A percentile compares a stretch with the other conserved stretches of the same genome.
These are phyloP conservation scores for Haematococcus sp. DNA, from an alignment of 139 green algal species.

Conservation along the genomic window DNA sequence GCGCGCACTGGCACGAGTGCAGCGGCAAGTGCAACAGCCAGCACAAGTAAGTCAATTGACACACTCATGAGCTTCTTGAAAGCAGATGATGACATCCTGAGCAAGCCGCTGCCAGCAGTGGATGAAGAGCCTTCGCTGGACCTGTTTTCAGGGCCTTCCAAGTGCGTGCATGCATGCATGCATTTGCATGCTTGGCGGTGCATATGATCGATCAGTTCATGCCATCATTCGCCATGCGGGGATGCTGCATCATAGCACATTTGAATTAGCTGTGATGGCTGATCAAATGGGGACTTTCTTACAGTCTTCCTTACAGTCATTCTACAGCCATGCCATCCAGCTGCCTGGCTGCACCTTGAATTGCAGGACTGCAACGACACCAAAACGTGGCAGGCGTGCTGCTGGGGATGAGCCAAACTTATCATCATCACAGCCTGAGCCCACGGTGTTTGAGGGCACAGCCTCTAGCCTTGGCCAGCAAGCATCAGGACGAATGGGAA, in stretches of 20 bases:
- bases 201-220: too few species aligned
- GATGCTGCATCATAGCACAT: too few species aligned
- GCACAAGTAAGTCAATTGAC: conserved; percentile 9
- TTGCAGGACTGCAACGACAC: neutral
- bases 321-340: too few species aligned
- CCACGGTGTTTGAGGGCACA: too few species aligned
- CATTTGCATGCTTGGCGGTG: neutral
- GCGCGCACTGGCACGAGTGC: neutral
- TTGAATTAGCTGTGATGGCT: too few species aligned
- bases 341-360: neutral
- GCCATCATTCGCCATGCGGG: too few species aligned
- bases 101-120: neutral
- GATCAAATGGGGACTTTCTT: too few species aligned
- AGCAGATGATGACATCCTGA: conserved; percentile 6
- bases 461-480: too few species aligned
- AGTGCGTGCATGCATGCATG: neutral
- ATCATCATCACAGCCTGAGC: too few species aligned
- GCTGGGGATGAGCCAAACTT: neutral
- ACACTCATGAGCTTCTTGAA: conserved; percentile 9
- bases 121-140: conserved; percentile 4
- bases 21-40: neutral
- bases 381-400: conserved; percentile 2
- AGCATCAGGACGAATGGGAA: too few species aligned
- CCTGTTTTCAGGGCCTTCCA: neutral
- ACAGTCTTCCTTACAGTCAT: too few species aligned